These are phyloP conservation scores for Podospora anserina DNA, from an alignment of 495 filamentous ascomycete genomes.

Conservation along the genomic window DNA sequence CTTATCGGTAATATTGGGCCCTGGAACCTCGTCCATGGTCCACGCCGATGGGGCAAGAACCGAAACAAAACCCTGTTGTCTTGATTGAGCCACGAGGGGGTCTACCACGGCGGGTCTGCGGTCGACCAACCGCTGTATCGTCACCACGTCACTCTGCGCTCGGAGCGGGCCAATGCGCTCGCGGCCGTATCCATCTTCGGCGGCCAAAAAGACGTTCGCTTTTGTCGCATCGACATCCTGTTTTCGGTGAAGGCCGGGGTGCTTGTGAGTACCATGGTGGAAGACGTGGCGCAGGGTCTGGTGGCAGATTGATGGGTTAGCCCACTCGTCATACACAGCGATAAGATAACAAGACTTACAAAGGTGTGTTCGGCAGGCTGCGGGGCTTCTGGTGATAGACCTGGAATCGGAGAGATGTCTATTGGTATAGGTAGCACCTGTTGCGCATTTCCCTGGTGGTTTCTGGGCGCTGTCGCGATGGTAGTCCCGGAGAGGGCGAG, in stretches of 20 bases:
- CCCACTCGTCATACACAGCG: conserved; percentile 4
- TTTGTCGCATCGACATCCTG: conserved; percentile 63
- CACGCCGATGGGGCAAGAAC: conserved; percentile 67
- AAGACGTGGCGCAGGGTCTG: conserved; percentile 85
- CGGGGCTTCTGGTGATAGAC: conserved; percentile 41
- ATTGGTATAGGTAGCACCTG: conserved; percentile 38
- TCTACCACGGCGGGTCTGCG: conserved; percentile 72
- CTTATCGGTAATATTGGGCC: conserved; percentile 83
- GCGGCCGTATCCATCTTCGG: conserved; percentile 58
- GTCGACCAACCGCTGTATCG: conserved; percentile 77
- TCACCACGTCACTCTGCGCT: conserved; percentile 56
- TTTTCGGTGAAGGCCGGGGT: conserved; percentile 70
- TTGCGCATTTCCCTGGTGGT: conserved; percentile 21
- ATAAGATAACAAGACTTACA: conserved; percentile 32
- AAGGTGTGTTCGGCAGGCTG: conserved; percentile 48
- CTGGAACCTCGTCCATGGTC: conserved; percentile 74
- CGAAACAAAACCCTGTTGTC: conserved; percentile 57
- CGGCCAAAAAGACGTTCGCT: conserved; percentile 59
- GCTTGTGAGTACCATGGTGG: conserved; percentile 74
- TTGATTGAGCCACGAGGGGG: conserved; percentile 65
- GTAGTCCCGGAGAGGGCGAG: conserved; percentile 52
- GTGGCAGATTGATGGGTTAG: conserved; percentile 21
- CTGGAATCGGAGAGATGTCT: conserved; percentile 32
- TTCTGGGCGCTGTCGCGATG: conserved; percentile 25
- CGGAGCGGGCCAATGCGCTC: conserved; percentile 49